These are phyloP conservation scores for Astrothelium subdiscretum DNA, from an alignment of 495 filamentous ascomycete genomes.

Conservation along the genomic window DNA sequence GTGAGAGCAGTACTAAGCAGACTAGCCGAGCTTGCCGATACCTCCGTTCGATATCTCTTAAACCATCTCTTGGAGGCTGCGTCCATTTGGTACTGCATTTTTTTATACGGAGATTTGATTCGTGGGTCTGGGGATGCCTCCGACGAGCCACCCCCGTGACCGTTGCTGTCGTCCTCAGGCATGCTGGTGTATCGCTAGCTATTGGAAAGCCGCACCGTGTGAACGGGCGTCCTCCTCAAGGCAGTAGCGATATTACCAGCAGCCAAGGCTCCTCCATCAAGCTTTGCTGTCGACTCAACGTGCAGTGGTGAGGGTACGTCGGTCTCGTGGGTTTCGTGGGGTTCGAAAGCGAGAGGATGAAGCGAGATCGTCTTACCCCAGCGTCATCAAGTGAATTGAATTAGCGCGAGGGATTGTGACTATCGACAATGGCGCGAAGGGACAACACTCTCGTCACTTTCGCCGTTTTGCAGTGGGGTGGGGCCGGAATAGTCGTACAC, in stretches of 20 bases:
- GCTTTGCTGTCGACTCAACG: constrained; percentile 4
- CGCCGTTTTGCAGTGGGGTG: not conserved
- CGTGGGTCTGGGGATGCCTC: constrained; percentile 27
- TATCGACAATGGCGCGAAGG: not conserved
- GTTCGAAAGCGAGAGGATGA: not conserved
- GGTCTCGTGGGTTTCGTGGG: not conserved
- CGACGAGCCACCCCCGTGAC: constrained; percentile 23
- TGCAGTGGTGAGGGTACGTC: not conserved
- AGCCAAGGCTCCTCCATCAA: constrained; percentile 53
- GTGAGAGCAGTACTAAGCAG: constrained; percentile 61
- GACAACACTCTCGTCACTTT: not conserved
- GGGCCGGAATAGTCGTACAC: not conserved
- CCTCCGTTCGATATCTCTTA: constrained; percentile 68
- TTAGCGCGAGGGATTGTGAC: not conserved
- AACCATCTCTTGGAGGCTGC: constrained; percentile 40
- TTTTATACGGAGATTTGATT: not conserved
- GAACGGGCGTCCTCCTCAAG: constrained; percentile 42
- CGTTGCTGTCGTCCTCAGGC: constrained; percentile 29
- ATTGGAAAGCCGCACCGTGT: constrained; percentile 27
- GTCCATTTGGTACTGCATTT: constrained; percentile 9
- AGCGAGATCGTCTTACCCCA: not conserved
- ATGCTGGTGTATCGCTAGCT: constrained; percentile 31
- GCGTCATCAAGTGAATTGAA: not conserved
- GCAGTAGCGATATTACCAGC: constrained; percentile 46
- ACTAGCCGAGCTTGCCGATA: constrained; percentile 62